phyloP scores from a whole-genome alignment of 2,329 filamentous ascomycete species.

The Monilinia laxa region DNA sequence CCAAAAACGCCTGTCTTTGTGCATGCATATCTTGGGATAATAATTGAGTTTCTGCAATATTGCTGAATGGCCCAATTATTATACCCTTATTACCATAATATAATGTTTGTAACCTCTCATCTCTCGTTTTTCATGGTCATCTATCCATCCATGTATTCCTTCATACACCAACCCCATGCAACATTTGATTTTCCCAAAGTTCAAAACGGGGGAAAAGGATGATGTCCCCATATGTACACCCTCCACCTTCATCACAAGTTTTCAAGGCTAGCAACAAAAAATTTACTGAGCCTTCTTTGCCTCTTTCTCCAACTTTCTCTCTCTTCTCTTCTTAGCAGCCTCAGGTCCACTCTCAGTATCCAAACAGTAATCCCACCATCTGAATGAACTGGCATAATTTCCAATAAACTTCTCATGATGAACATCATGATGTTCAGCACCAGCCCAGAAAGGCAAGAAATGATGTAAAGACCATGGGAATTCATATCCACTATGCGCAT shows the following conservation, averaged over 20 bases:
- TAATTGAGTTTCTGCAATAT: background rate
- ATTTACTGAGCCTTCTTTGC: slow-evolving; percentile 52
- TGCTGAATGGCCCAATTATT: background rate
- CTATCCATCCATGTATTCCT: background rate
- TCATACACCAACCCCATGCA: background rate
- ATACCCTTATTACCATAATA: slow-evolving; percentile 7
- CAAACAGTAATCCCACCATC: slow-evolving; percentile 96
- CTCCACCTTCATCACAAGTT: background rate
- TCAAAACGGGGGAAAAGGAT: background rate
- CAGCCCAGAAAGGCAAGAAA: slow-evolving; percentile 96
- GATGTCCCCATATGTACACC: slow-evolving; percentile 1
- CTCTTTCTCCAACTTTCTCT: slow-evolving; percentile 66
- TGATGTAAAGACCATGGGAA: slow-evolving; percentile 97
- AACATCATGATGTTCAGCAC: slow-evolving; percentile 91
- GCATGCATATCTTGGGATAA: slow-evolving; percentile 2
- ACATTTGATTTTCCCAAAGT: background rate
- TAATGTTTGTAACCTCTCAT: slow-evolving; percentile 12
- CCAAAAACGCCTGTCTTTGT: background rate
- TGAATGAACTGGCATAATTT: slow-evolving; percentile 96
- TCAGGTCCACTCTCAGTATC: slow-evolving; percentile 93
- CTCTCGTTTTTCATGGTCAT: slow-evolving; percentile 12
- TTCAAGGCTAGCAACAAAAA: background rate
- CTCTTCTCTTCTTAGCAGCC: slow-evolving; percentile 78
- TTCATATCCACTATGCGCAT: slow-evolving; percentile 96
- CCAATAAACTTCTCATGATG: slow-evolving; percentile 99